Evolutionary conservation across 768 basidiomycete genomes (phyloP).

Genomic region (Trametes cubensis): DNA sequence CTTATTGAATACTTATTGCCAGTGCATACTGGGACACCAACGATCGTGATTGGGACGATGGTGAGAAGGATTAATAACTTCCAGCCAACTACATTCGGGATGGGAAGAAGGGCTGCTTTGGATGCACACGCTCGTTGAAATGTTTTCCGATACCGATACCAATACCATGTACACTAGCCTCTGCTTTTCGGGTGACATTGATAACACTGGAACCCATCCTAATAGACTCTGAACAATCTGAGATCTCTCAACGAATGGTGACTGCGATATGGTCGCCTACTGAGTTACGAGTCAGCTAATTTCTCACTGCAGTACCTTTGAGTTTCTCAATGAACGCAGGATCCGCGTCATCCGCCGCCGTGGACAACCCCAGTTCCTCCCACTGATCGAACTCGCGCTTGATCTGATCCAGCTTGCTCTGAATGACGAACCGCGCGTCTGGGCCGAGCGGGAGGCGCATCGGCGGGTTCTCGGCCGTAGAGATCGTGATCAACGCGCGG

Average conservation of each 20-base stretch:
- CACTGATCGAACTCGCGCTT: slow-evolving; percentile 12
- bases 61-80: background rate
- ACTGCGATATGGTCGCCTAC: no score
- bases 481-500: slow-evolving; percentile 4
- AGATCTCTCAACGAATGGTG: no score
- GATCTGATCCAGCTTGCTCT: slow-evolving; percentile 6
- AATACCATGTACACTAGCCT: no score
- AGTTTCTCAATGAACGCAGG: background rate
- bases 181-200: no score
- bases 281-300: background rate
- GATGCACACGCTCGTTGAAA: no score
- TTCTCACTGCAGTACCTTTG: background rate
- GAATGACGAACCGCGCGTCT: slow-evolving; percentile 4
- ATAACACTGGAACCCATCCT: no score
- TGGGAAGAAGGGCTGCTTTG: no score
- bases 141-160: no score
- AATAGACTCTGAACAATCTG: no score
- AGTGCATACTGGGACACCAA: slow-evolving; percentile 5
- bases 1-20: no score
- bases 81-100: no score
- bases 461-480: slow-evolving; percentile 11
- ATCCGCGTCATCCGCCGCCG: slow-evolving; percentile 13
- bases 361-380: slow-evolving; percentile 7
- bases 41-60: background rate
- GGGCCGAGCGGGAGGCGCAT: slow-evolving; percentile 1